A percentile compares a stretch with the other conserved stretches of the same genome.
Conservation (phyloP, 352 stramenopile species). For the Globisporangium paroecandrum region DNA sequence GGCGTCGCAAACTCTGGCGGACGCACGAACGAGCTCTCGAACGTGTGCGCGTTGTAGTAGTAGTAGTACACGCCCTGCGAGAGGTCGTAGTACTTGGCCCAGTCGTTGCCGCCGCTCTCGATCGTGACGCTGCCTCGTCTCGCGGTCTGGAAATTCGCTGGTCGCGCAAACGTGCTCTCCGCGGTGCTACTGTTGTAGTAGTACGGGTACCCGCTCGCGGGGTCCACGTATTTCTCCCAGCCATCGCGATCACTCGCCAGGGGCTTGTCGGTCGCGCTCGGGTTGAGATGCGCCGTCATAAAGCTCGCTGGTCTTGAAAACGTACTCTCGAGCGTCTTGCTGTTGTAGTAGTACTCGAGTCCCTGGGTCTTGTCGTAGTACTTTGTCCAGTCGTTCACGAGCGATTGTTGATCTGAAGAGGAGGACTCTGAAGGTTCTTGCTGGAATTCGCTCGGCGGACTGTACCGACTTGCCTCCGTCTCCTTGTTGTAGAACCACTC, state of each 20-base stretch:
- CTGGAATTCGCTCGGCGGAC: conserved; percentile 26
- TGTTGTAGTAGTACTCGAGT: conserved; percentile 62
- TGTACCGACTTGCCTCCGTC: conserved; percentile 58
- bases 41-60: conserved; percentile 58
- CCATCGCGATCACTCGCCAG: conserved; percentile 18
- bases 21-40: conserved; percentile 41
- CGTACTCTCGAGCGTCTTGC: conserved; percentile 30
- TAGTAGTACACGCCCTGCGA: conserved; percentile 58
- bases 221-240: conserved; percentile 55
- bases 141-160: conserved; percentile 23
- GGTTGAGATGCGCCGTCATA: conserved; percentile 20
- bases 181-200: conserved; percentile 79
- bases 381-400: conserved; percentile 44
- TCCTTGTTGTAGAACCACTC: conserved; percentile 77
- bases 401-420: not conserved
- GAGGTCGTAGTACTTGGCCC: conserved; percentile 62
- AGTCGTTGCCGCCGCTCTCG: conserved; percentile 15
- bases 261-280: conserved; percentile 8
- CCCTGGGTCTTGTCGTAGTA: conserved; percentile 62
- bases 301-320: conserved; percentile 28
- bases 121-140: conserved; percentile 12
- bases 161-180: conserved; percentile 59
- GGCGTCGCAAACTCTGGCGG: conserved; percentile 43
- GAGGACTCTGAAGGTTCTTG: not conserved
- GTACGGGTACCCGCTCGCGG: conserved; percentile 46